Conservation (phyloP, 2,329 filamentous ascomycete genomes). For the Fusarium liriodendri region DNA sequence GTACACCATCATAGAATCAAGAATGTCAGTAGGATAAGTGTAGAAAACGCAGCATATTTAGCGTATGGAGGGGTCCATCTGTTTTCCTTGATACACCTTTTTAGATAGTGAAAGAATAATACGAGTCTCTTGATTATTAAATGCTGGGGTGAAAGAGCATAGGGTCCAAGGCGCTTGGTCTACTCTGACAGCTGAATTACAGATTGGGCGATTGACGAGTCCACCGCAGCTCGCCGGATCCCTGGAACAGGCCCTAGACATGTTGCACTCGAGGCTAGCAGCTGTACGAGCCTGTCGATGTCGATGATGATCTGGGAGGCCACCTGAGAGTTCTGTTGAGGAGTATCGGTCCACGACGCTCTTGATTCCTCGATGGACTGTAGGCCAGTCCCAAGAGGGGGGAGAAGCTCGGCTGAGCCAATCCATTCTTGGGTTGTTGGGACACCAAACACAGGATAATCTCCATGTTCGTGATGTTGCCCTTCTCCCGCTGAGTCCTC, state of each 20-base stretch:
- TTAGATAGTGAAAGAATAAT: not conserved
- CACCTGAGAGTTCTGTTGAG: not conserved
- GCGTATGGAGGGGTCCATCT: not conserved
- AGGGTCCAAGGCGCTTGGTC: not conserved
- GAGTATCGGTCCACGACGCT: not conserved
- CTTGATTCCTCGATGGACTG: not conserved
- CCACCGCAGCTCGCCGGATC: not conserved
- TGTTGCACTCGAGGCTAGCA: not conserved
- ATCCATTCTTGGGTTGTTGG: not conserved
- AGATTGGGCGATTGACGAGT: not conserved
- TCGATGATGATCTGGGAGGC: not conserved
- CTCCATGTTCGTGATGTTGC: not conserved
- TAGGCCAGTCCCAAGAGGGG: not conserved
- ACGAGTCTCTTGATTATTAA: not conserved
- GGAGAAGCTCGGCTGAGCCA: not conserved
- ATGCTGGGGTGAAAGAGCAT: not conserved
- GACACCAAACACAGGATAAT: not conserved
- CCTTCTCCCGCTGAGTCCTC: not conserved
- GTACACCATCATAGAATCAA: not conserved
- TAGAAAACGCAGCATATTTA: not conserved
- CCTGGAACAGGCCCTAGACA: conserved; percentile 4
- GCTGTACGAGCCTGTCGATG: not conserved
- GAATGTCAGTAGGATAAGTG: not conserved
- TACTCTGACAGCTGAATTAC: not conserved
- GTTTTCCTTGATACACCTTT: not conserved